phyloP scores from a whole-genome alignment of 1,284 basidiomycete genomes.

The Ustilago lituana region DNA sequence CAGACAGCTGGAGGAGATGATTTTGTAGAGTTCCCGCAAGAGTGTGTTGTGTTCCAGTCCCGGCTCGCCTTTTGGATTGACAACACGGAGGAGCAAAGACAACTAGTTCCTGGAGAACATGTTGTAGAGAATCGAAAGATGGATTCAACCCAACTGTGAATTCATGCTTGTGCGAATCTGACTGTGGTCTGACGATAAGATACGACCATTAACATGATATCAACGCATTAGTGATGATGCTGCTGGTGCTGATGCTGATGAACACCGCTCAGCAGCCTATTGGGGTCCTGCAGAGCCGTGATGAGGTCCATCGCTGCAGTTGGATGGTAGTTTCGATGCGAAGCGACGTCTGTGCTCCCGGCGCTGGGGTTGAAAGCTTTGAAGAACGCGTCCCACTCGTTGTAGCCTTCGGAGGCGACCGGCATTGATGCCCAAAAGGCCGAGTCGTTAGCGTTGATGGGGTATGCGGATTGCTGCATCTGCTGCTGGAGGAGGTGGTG shows the following conservation, averaged over 20 bases:
- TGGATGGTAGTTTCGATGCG: conserved; percentile 26
- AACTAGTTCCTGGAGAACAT: conserved; percentile 13
- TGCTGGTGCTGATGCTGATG: conserved; percentile 8
- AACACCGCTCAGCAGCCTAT: conserved; percentile 28
- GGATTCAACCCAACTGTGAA: neutral
- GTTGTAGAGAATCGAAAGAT: conserved; percentile 3
- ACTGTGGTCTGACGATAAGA: too few relatives aligned
- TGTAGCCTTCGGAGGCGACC: conserved; percentile 32
- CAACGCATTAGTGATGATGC: too few relatives aligned
- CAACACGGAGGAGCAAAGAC: neutral
- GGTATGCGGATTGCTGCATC: conserved; percentile 5
- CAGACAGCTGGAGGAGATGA: neutral
- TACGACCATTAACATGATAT: too few relatives aligned
- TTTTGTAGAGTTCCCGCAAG: neutral
- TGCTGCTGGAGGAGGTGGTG: conserved; percentile 12
- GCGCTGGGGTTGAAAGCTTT: conserved; percentile 19
- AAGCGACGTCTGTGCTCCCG: neutral
- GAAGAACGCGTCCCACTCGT: conserved; percentile 45
- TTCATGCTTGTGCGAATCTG: too few relatives aligned
- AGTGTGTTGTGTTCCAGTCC: neutral
- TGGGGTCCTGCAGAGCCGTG: conserved; percentile 43
- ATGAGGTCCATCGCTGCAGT: conserved; percentile 37
- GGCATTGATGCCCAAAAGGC: conserved; percentile 45
- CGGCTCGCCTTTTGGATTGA: conserved; percentile 7
- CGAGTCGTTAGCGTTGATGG: conserved; percentile 38